Evolutionary conservation across 805 yeast genomes (phyloP).

Genomic region (Candida arabinofermentans): DNA sequence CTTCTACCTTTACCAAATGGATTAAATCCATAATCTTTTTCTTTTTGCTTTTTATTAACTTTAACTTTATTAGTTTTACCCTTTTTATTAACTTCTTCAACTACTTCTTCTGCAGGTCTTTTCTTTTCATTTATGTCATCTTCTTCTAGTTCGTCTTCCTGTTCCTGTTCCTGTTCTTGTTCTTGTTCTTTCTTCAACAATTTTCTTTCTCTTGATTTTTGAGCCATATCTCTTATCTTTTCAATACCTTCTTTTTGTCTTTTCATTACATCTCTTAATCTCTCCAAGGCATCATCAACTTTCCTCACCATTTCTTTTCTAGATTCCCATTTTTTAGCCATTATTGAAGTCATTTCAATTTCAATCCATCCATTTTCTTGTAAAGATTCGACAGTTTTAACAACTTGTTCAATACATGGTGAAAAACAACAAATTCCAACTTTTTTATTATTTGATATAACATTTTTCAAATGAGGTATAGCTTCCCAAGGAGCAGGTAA

Average conservation of each 20-base stretch:
- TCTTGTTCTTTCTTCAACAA: slow-evolving; percentile 27
- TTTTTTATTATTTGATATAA: slow-evolving; percentile 47
- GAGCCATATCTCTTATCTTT: slow-evolving; percentile 36
- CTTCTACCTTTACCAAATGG: slow-evolving; percentile 92
- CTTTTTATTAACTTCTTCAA: slow-evolving; percentile 10
- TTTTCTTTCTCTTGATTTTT: background rate
- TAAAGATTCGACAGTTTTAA: slow-evolving; percentile 73
- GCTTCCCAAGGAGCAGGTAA: slow-evolving; percentile 98
- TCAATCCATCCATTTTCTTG: slow-evolving; percentile 76
- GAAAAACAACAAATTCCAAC: slow-evolving; percentile 90
- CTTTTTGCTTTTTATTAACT: slow-evolving; percentile 12
- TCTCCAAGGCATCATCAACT: slow-evolving; percentile 72
- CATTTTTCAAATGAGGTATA: slow-evolving; percentile 64
- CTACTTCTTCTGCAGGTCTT: slow-evolving; percentile 16
- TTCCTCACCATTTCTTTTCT: slow-evolving; percentile 83
- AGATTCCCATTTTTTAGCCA: slow-evolving; percentile 79
- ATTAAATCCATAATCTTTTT: slow-evolving; percentile 55
- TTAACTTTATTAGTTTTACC: slow-evolving; percentile 8
- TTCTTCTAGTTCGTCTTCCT: slow-evolving; percentile 22
- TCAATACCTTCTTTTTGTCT: slow-evolving; percentile 67
- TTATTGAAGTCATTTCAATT: slow-evolving; percentile 89
- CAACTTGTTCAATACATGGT: slow-evolving; percentile 97
- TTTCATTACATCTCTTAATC: slow-evolving; percentile 74
- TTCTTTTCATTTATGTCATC: slow-evolving; percentile 11
- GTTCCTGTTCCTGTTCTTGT: too few species aligned